A percentile compares a stretch with the other conserved stretches of the same genome.
Evolutionary conservation across 1,139 yeast species (phyloP).

Genomic region (Nadsonia commutata): DNA sequence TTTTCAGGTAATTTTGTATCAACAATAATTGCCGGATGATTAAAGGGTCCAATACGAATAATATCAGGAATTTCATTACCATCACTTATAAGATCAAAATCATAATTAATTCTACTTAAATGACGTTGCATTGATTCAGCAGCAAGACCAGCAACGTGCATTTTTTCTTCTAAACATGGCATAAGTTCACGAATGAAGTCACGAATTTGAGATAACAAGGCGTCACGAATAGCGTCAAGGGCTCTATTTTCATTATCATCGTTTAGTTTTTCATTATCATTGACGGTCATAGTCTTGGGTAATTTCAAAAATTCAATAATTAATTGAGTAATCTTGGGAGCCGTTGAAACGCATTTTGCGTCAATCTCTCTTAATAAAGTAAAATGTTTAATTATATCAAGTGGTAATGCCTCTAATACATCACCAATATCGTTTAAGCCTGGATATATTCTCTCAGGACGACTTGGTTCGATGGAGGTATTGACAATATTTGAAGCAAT

Average conservation of each 20-base stretch:
- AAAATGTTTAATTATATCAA: constrained; percentile 69
- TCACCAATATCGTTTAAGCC: constrained; percentile 88
- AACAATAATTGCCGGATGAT: constrained; percentile 59
- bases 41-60: constrained; percentile 50
- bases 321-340: constrained; percentile 49
- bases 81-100: constrained; percentile 46
- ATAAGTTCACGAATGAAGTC: constrained; percentile 43
- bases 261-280: not conserved
- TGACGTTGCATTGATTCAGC: constrained; percentile 63
- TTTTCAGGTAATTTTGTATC: constrained; percentile 13
- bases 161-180: constrained; percentile 91
- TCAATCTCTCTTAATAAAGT: constrained; percentile 86
- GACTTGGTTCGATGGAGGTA: too few relatives aligned
- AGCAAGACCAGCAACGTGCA: constrained; percentile 93
- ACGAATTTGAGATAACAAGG: constrained; percentile 25
- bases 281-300: constrained; percentile 21
- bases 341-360: constrained; percentile 72
- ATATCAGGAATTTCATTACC: constrained; percentile 48
- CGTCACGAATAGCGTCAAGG: constrained; percentile 18
- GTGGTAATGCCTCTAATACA: constrained; percentile 81
- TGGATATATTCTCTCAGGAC: constrained; percentile 31
- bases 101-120: constrained; percentile 60
- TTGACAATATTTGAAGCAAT: too few relatives aligned
- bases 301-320: constrained; percentile 38
- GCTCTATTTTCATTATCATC: not conserved